phyloP scores from a whole-genome alignment of 1,139 yeast genomes.

The Magnusiomyces suaveolens region DNA sequence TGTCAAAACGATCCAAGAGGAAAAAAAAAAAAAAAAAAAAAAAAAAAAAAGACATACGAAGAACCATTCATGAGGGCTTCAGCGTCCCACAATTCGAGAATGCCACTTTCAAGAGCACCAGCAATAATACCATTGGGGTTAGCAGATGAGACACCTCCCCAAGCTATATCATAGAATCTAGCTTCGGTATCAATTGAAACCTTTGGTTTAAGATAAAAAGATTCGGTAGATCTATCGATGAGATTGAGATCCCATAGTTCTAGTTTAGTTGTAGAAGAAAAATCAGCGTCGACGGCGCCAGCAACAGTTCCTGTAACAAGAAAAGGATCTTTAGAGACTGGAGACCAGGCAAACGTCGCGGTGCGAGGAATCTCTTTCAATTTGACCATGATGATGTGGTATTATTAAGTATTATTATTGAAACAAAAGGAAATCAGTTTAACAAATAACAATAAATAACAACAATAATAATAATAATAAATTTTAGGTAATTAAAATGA shows the following conservation, averaged over 20 bases:
- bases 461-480: background rate
- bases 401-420: background rate
- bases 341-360: conserved; percentile 93
- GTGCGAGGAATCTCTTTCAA: conserved; percentile 76
- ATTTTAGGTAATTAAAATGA: background rate
- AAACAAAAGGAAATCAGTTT: background rate
- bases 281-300: conserved; percentile 85
- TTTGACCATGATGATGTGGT: conserved; percentile 51
- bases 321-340: conserved; percentile 53
- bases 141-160: conserved; percentile 62
- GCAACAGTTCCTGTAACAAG: conserved; percentile 89
- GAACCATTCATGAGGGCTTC: conserved; percentile 27
- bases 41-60: conserved; percentile 1
- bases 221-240: conserved; percentile 32
- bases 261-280: conserved; percentile 64
- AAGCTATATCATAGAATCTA: conserved; percentile 71
- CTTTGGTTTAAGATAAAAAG: conserved; percentile 38
- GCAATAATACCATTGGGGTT: conserved; percentile 56
- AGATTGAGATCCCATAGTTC: conserved; percentile 71
- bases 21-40: background rate
- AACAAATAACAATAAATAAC: background rate
- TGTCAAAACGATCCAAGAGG: no score
- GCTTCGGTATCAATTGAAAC: conserved; percentile 46
- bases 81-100: conserved; percentile 68
- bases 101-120: conserved; percentile 83